phyloP scores from a whole-genome alignment of 495 filamentous ascomycete species.

The Lophiostoma macrostomum region DNA sequence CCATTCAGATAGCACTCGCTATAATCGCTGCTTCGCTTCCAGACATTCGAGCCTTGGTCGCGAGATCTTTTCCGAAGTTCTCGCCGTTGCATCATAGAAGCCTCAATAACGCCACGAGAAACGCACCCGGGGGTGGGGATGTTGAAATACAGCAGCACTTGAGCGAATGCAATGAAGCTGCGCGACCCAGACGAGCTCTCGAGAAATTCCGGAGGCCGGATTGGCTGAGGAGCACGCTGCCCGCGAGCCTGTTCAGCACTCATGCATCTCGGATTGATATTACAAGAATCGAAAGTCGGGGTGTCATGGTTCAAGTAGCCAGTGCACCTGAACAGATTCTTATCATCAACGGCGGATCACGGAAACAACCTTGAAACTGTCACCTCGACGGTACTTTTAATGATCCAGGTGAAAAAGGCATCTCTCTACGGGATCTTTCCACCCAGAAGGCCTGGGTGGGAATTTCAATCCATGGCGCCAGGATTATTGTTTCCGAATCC shows the following conservation, averaged over 20 bases:
- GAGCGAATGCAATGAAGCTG: not conserved
- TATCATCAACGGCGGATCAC: too few species aligned
- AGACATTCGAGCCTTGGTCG: slow-evolving; percentile 19
- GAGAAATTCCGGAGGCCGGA: slow-evolving; percentile 13
- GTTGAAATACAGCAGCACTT: too few species aligned
- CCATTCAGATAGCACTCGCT: slow-evolving; percentile 18
- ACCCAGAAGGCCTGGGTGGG: too few species aligned
- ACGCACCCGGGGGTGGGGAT: not conserved
- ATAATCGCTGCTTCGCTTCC: slow-evolving; percentile 24
- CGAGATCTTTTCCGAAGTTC: slow-evolving; percentile 16
- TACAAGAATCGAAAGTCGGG: not conserved
- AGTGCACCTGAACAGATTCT: too few species aligned
- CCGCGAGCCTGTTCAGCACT: slow-evolving; percentile 3
- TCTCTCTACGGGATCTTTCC: too few species aligned
- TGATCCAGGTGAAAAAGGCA: too few species aligned
- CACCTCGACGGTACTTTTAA: too few species aligned
- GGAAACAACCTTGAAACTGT: too few species aligned
- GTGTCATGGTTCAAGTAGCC: too few species aligned
- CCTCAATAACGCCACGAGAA: not conserved
- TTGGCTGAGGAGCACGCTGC: slow-evolving; percentile 16
- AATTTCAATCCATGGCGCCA: too few species aligned
- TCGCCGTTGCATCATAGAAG: slow-evolving; percentile 22
- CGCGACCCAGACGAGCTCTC: not conserved
- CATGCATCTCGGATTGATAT: not conserved
- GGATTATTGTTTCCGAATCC: too few species aligned